Base-by-base conservation (phyloP, 176 grass and related monocot species). In the Bolboschoenus planiculmis region DNA sequence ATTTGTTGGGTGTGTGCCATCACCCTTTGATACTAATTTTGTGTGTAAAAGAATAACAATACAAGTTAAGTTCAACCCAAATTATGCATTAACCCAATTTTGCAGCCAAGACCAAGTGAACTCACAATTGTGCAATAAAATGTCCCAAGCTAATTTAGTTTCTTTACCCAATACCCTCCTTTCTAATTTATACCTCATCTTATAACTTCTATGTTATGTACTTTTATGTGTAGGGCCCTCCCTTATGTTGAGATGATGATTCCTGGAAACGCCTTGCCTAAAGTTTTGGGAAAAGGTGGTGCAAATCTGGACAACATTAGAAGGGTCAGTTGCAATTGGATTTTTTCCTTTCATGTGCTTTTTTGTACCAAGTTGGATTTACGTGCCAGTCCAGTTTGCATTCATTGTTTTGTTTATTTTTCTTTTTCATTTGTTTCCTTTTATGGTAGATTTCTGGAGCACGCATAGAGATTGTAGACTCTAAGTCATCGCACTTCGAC, bases 211-310 rank as follows among this genome's bases (percentile, higher is more conserved):
- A 51, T 76, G 24, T 33, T 31, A 40, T 33, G 2, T 30, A 51
- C 46, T 33, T n/a, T 4, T 40, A 77, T 53, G 24, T 53, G 44
- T 53, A 77, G 72, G 43, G 8, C 79, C 57, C 50, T 75, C 37
- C 76, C 91, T 0, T 86, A 91, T 81, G 78, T 87, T 80, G 96
- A 95, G 75, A 93, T 99, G 87, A 58, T 83, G 61, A 90, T 99
- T 86, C 96, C 96, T 90, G 70, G 87, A 77, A 88, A 73, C 59
- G 82, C 84, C 10, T 83, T 95, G 37, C 57, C 91, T 73, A 99
- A 99, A 91, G 91, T 99, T 77, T 88, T 99, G 87, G 96, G 96
- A 31, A 99, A 99, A 89, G 91, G 78, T 18, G 96, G 96, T 10
- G 87, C 93, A 73, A 99, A 99, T 82, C 78, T 99, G 86, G 92